Base-by-base conservation (phyloP, 2,329 filamentous ascomycete genomes). In the Clarireedia paspali region DNA sequence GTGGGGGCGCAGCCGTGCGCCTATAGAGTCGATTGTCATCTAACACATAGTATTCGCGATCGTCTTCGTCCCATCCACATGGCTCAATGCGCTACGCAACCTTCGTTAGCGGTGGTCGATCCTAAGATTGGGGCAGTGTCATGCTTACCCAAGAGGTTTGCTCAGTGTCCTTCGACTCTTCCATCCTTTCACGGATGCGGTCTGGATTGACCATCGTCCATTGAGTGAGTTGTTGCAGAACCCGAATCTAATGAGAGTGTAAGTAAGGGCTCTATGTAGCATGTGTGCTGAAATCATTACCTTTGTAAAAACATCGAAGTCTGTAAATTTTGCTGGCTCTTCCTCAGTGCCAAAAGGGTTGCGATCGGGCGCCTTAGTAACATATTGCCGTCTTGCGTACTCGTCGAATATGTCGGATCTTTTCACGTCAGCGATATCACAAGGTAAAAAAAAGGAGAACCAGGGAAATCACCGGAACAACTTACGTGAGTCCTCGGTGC, bases 1-100 rank as follows among this genome's bases (percentile, higher is more conserved):
- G 79, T 2, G 81, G 76, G 1, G 83, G 82, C 26, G 87, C 80
- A 58, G 95, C 89, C n/a, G 88, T 90, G 59, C 87, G 79, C 55
- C 91, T 88, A 70, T 99, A 99, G 44, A 99, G 77, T 60, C 94
- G 83, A 65, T 96, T 95, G 69, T 99, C 94, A 65, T 97, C 92
- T 3, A 99, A 80, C 3, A 97, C 85, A 67, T 87, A 95, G 68
- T 97, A 95, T 38, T 84, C 85, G 39, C 90, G 85, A 61, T 95
- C 91, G 47, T 96, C 79, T 23, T 83, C 79, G 70, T 99, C 94
- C 84, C 90, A 97, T 9, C 94, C 94, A 60, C 87, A 85, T 0
- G 88, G 87, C 66, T 92, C 88, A 62, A 94, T 90, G 58, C 84
- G 77, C 84, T 87, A 53, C 55, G 15, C 27, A 4, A 20, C 36